Evolutionary conservation across 2,329 filamentous ascomycete species (phyloP), one percentile per base, ranked within the genome.

Genomic region (Diaporthe ampelina): DNA sequence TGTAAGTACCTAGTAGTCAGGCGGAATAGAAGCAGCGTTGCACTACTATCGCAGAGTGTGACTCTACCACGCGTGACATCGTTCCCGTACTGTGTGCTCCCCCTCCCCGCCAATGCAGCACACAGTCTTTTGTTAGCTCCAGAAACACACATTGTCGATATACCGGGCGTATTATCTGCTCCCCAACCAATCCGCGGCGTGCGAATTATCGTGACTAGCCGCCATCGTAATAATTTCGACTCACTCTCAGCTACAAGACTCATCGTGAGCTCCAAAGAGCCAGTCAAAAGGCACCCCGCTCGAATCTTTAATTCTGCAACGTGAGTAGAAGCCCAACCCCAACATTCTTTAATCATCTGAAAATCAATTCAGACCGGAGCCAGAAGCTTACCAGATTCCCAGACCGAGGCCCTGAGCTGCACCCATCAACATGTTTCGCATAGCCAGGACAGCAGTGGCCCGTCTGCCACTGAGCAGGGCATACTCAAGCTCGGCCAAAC

Each of bases 391-490:
- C 48, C 48, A 54, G 48, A 54, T 19, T 54, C 15, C 21, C 45
- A 40, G 9, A 4, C 21, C 32, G 11, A 29, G 24, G 9, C 11
- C 32, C n/a, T 29, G 32, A 52, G n/a, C 17, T 50, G 43, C 26
- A 6, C 24, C 24, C 11, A 8, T 48, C 58, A 56, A 29, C 7
- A 77, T 79, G 32, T 77, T 77, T 63, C 79, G 79, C 73, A 76
- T 78, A 40, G 73, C 78, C 48, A 78, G 76, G 76, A 75, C 67
- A 67, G 70, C 76, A 69, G 76, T 78, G 70, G 74, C 78, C 61
- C 77, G 77, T 70, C 75, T 83, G 77, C 74, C 85, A 32, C 85
- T 87, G 73, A 80, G 81, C 74, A 83, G 88, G 76, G 80, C 84
- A 37, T 87, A 87, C 75, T 87, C 71, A 79, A 68, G 58, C 32